These are phyloP conservation scores for Russula vinacea DNA, from an alignment of 768 basidiomycete species.

Conservation along the genomic window DNA sequence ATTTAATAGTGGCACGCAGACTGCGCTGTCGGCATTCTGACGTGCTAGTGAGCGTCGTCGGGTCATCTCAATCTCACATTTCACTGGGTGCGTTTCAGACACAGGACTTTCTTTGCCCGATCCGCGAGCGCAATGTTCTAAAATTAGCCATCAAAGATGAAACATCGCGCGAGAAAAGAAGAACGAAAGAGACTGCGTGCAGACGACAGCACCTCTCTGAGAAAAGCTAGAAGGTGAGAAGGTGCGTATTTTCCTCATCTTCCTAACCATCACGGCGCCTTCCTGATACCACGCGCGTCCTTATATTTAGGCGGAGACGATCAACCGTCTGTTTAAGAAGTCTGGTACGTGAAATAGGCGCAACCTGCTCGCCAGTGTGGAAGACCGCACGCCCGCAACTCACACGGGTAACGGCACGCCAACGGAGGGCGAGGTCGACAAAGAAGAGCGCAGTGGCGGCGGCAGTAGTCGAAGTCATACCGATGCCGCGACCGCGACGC, in stretches of 20 bases:
- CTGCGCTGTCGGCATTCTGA: too few species aligned
- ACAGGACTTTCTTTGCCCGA: background rate
- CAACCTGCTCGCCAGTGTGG: slow-evolving; percentile 47
- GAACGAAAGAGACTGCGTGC: slow-evolving; percentile 77
- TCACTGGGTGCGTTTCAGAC: slow-evolving; percentile 48
- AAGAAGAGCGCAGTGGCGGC: slow-evolving; percentile 39
- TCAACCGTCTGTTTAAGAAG: slow-evolving; percentile 86
- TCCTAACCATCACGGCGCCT: background rate
- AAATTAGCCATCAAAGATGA: slow-evolving; percentile 30
- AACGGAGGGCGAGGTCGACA: slow-evolving; percentile 39
- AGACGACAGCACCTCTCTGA: slow-evolving; percentile 78
- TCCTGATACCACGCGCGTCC: background rate
- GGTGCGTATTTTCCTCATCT: slow-evolving; percentile 46
- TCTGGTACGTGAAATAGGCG: slow-evolving; percentile 63
- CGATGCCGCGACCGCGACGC: too few species aligned
- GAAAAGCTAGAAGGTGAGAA: slow-evolving; percentile 86
- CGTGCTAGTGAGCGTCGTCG: slow-evolving; percentile 67
- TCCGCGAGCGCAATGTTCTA: background rate
- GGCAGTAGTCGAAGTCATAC: slow-evolving; percentile 32
- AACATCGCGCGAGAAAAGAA: slow-evolving; percentile 54
- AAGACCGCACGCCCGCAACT: slow-evolving; percentile 42
- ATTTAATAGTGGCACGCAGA: too few species aligned
- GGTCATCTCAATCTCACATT: slow-evolving; percentile 65
- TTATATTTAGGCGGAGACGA: slow-evolving; percentile 63
- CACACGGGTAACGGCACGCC: slow-evolving; percentile 36